Evolutionary conservation across 2,329 filamentous ascomycete species (phyloP).

Genomic region (Trichophaea hybrida): DNA sequence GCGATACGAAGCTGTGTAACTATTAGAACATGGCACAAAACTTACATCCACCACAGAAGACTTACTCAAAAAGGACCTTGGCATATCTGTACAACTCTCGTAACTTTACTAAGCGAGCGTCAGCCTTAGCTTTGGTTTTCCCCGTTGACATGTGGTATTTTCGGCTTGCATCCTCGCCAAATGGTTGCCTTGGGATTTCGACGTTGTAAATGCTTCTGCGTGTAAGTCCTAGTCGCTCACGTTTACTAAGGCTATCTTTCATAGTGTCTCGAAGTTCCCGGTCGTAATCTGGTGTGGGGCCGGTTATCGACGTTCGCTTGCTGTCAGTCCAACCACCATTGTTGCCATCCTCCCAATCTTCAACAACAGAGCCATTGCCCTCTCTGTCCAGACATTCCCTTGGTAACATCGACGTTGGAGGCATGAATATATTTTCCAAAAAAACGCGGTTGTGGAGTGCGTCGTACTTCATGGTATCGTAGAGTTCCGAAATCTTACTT

Average conservation of each 20-base stretch:
- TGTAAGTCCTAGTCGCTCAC: slow-evolving; percentile 14
- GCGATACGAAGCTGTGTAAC: slow-evolving; percentile 59
- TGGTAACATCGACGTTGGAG: slow-evolving; percentile 61
- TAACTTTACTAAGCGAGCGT: slow-evolving; percentile 72
- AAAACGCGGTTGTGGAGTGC: slow-evolving; percentile 93
- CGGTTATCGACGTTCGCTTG: slow-evolving; percentile 10
- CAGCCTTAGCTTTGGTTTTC: slow-evolving; percentile 44
- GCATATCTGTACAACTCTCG: slow-evolving; percentile 85
- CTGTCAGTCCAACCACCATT: neutral
- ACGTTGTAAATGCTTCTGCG: slow-evolving; percentile 13
- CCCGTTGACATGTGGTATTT: slow-evolving; percentile 20
- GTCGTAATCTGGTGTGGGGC: slow-evolving; percentile 5
- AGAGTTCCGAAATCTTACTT: slow-evolving; percentile 94
- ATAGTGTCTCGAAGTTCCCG: slow-evolving; percentile 10
- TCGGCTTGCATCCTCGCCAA: slow-evolving; percentile 22
- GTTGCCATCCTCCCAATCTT: slow-evolving; percentile 6
- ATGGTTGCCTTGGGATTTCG: slow-evolving; percentile 7
- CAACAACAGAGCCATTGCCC: slow-evolving; percentile 19
- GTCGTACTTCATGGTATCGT: slow-evolving; percentile 99
- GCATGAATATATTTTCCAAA: slow-evolving; percentile 93
- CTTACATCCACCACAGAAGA: neutral
- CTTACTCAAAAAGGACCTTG: slow-evolving; percentile 74
- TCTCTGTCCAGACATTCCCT: slow-evolving; percentile 42
- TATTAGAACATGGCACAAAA: neutral
- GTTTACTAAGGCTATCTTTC: slow-evolving; percentile 12